These are phyloP conservation scores for Pelargonium nanum DNA, from an alignment of 345 rosid genomes.

Conservation along the genomic window DNA sequence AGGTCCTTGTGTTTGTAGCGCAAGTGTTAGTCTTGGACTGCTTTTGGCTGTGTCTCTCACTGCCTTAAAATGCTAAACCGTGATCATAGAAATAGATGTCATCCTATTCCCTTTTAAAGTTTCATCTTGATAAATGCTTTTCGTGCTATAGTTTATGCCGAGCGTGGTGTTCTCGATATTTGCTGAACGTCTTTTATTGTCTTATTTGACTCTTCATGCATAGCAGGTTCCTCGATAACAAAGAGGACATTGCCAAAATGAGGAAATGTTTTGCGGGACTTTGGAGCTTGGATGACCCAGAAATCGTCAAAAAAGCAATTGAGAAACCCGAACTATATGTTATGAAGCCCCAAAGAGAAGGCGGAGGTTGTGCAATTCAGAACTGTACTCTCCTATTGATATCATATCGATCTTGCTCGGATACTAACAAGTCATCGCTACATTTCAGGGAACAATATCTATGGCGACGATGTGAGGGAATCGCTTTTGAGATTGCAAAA, in stretches of 20 bases:
- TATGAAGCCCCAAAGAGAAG: conserved; percentile 99
- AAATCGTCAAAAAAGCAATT: conserved; percentile 53
- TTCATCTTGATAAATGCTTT: too few relatives aligned
- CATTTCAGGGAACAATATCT: conserved; percentile 65
- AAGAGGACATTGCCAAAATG: conserved; percentile 68
- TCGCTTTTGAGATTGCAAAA: conserved; percentile 55
- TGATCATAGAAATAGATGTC: too few relatives aligned
- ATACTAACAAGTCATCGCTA: background rate
- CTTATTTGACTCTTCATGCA: background rate
- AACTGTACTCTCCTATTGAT: background rate
- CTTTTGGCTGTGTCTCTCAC: too few relatives aligned
- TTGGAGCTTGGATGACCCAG: conserved; percentile 83
- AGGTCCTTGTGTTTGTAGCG: too few relatives aligned
- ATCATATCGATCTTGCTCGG: background rate
- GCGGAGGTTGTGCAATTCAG: conserved; percentile 57
- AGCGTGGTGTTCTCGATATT: background rate
- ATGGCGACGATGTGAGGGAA: conserved; percentile 67
- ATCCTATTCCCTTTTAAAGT: too few relatives aligned
- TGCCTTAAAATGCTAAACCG: too few relatives aligned
- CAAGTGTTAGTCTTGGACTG: too few relatives aligned
- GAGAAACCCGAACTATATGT: conserved; percentile 63
- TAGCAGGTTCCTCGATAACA: conserved; percentile 61
- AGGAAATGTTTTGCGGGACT: conserved; percentile 83
- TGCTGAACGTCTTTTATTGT: too few relatives aligned
- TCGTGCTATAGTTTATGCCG: too few relatives aligned